Base-by-base conservation (phyloP, 495 filamentous ascomycete species). In the Penicillium bialowiezense region DNA sequence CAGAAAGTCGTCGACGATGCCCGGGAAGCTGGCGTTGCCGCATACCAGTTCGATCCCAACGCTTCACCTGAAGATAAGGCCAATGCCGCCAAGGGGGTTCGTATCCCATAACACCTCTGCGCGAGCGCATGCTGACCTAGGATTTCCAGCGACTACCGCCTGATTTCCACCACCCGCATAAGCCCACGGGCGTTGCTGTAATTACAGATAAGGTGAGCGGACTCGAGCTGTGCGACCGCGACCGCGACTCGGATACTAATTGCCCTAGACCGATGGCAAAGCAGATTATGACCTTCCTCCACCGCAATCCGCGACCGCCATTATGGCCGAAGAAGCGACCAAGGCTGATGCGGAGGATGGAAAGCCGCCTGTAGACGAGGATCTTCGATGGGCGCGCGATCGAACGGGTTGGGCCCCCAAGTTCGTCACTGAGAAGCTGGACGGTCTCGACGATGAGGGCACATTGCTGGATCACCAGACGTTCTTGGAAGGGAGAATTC, bases 331-430 rank as follows among this genome's bases (percentile, higher is more conserved):
- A 21, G 65, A 72, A 12, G 58, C 70, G 20, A 69, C 78, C 36
- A 75, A 73, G 0, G 73, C 23, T 8, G 23, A 26, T 26, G 23
- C 72, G 10, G 66, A 74, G 9, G 65, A 67, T 26, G 67, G 62
- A 48, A 77, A 75, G 31, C 59, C 73, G 10, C 23, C 23, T 4
- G 45, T 75, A 8, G 58, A 72, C 14, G 82, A 88, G 47, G 82
- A 88, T 32, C 70, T 84, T 56, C 70, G 79, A 48, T 83, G 83
- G 71, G 81, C 81, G n/a, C 82, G 79, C 62, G 76, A 82, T 23
- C 79, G 84, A 43, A 86, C 86, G 2, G 95, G 95, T 31, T 97
- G 95, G 92, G 85, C 85, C 7, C 93, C 95, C 8, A 79, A 83
- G 50, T 95, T 96, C 59, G 89, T 88, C 24, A 33, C 41, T 3